A percentile compares a stretch with the other conserved stretches of the same genome.
Evolutionary conservation across 1,139 yeast species (phyloP).

Genomic region (Suhomyces atakaporum): DNA sequence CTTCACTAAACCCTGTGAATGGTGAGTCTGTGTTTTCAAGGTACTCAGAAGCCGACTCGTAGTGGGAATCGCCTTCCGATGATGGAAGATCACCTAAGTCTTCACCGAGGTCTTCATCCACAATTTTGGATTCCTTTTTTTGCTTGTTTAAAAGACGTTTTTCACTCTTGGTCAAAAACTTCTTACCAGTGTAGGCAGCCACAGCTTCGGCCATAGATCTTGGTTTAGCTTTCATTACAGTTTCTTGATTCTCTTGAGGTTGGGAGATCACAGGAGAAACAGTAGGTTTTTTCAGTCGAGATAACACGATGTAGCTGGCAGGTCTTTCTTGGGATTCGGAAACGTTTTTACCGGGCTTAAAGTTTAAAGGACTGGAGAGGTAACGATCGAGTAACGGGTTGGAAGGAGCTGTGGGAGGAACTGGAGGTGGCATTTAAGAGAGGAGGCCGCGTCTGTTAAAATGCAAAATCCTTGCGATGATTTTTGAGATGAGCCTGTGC

Average conservation of each 20-base stretch:
- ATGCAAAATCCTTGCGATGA: slow-evolving; percentile 8
- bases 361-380: slow-evolving; percentile 58
- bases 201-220: slow-evolving; percentile 63
- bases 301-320: slow-evolving; percentile 44
- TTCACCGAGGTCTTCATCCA: slow-evolving; percentile 30
- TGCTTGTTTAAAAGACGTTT: slow-evolving; percentile 31
- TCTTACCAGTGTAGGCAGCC: slow-evolving; percentile 58
- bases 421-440: slow-evolving; percentile 9
- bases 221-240: slow-evolving; percentile 32
- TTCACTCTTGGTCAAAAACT: slow-evolving; percentile 45
- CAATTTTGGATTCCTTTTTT: slow-evolving; percentile 17
- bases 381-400: slow-evolving; percentile 58
- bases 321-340: slow-evolving; percentile 35
- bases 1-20: slow-evolving; percentile 18
- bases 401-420: slow-evolving; percentile 25
- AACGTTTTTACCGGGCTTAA: slow-evolving; percentile 53
- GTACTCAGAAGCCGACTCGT: slow-evolving; percentile 36
- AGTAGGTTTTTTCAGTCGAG: slow-evolving; percentile 20
- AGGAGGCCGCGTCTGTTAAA: slow-evolving; percentile 5
- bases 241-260: slow-evolving; percentile 1
- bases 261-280: not conserved
- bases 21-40: slow-evolving; percentile 21
- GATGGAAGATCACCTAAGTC: too few species aligned
- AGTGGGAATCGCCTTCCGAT: slow-evolving; percentile 25
- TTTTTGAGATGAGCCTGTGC: slow-evolving; percentile 7